These are phyloP conservation scores for Tetrahymena malaccensis DNA, from an alignment of 73 alveolate species.

Conservation along the genomic window DNA sequence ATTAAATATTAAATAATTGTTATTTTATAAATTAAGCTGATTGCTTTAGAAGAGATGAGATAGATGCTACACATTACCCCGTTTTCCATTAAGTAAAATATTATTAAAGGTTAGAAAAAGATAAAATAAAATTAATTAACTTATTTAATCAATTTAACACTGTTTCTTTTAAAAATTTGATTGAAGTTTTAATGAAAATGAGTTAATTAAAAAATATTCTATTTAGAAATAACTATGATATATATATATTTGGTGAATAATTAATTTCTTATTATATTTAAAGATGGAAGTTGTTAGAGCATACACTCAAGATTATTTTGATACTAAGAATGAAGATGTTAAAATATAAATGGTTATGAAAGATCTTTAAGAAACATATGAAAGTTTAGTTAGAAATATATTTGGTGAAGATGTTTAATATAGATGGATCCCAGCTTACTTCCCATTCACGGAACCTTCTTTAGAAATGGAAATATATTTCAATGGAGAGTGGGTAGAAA, in stretches of 20 bases:
- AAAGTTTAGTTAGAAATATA: slow-evolving; percentile 55
- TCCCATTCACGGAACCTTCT: slow-evolving; percentile 94
- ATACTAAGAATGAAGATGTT: slow-evolving; percentile 31
- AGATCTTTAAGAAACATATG: slow-evolving; percentile 65
- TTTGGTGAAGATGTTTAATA: slow-evolving; percentile 77
- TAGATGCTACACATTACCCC: slow-evolving; percentile 89
- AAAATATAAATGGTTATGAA: slow-evolving; percentile 51
- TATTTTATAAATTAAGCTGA: slow-evolving; percentile 12
- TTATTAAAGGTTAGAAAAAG: background rate
- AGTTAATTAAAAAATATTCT: background rate
- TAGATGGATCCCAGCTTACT: slow-evolving; percentile 81
- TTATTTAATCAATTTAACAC: too few relatives aligned
- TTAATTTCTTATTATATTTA: too few relatives aligned
- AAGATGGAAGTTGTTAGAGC: slow-evolving; percentile 67
- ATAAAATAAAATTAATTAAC: background rate
- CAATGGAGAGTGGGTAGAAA: slow-evolving; percentile 85
- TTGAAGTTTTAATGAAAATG: background rate
- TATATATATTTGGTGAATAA: too few relatives aligned
- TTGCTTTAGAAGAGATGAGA: slow-evolving; percentile 82
- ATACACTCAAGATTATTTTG: slow-evolving; percentile 43
- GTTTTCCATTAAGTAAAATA: slow-evolving; percentile 69
- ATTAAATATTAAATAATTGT: background rate
- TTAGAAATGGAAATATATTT: slow-evolving; percentile 82
- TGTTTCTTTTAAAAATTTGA: background rate
- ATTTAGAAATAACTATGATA: too few relatives aligned